These are phyloP conservation scores for Tylopilus rubrobrunneus DNA, from an alignment of 768 basidiomycete species.

Conservation along the genomic window DNA sequence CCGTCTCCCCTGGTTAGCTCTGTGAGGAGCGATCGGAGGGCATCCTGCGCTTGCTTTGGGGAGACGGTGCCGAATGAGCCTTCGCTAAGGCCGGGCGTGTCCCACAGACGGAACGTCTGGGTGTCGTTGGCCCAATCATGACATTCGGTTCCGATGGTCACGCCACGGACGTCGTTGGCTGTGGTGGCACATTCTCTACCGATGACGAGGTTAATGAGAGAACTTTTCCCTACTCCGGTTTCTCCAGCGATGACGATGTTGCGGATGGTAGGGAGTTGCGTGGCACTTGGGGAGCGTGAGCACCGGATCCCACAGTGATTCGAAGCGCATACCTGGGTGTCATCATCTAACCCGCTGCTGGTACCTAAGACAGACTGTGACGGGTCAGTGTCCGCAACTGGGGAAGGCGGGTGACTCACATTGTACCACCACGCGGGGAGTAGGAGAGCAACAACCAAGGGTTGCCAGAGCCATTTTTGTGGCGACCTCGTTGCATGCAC, in stretches of 20 bases:
- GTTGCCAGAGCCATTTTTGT: slow-evolving; percentile 4
- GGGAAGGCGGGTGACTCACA: slow-evolving; percentile 1
- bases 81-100: slow-evolving; percentile 31
- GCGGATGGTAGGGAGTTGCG: slow-evolving; percentile 15
- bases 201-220: slow-evolving; percentile 27
- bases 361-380: slow-evolving; percentile 1
- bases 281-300: slow-evolving; percentile 12
- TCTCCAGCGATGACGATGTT: slow-evolving; percentile 30
- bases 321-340: slow-evolving; percentile 3
- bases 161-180: slow-evolving; percentile 23
- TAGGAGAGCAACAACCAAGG: slow-evolving; percentile 4
- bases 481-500: slow-evolving; percentile 22
- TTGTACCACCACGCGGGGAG: neutral
- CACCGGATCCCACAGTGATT: neutral
- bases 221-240: slow-evolving; percentile 30
- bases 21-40: slow-evolving; percentile 24
- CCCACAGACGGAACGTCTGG: slow-evolving; percentile 27
- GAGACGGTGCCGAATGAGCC: slow-evolving; percentile 22
- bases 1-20: slow-evolving; percentile 17
- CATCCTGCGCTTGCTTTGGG: slow-evolving; percentile 23
- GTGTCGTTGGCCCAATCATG: slow-evolving; percentile 13
- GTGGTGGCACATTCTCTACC: slow-evolving; percentile 20
- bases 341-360: slow-evolving; percentile 6
- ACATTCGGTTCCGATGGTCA: slow-evolving; percentile 19
- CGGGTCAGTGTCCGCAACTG: neutral